Base-by-base conservation (phyloP, 805 yeast species). In the Millerozyma miso region DNA sequence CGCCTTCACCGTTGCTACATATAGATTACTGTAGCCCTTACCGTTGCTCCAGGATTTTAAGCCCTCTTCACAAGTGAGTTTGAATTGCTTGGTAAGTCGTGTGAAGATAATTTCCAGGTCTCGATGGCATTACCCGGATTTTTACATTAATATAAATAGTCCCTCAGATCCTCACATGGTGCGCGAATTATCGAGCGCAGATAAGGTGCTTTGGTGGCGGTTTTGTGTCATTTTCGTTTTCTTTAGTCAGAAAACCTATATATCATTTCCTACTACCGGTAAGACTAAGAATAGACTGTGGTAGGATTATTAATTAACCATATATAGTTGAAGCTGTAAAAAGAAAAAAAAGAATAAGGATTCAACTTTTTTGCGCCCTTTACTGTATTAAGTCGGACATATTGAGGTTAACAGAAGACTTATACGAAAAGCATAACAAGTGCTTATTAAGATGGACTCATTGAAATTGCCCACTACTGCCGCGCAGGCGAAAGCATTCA, bases 391-490 rank as follows among this genome's bases (percentile, higher is more conserved):
- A 10, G 29, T 23, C 29, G 29, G 29, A 23, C 10, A 7, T 23
- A 23, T 23, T 23, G 29, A 23, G 10, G 29, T 23, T 7, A 23
- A 10, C 6, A 23, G 10, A 23, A 23, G 10, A 23, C 29, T 23
- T 23, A 23, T 35, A 35, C 12, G 14, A 29, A 29, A 19, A 26
- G 17, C 13, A 32, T 15, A n/a, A 7, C 13, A 13, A 32, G 35
- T 7, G 13, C 38, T 13, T 18, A 12, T 26, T 10, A 19, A 19
- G 31, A 83, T 84, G 89, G 88, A 84, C 57, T 80, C 89, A 37
- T 72, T 84, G 47, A 80, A 83, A 49, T 74, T 83, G 47, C 91
- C 91, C 47, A 81, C 85, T 16, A 84, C 86, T 15, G 88, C 90
- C 10, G 86, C 85, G 4, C 79, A 80, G 56, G 91, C 91, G 8